Evolutionary conservation across 2,329 filamentous ascomycete genomes (phyloP).

Genomic region (Lachnellula willkommii): DNA sequence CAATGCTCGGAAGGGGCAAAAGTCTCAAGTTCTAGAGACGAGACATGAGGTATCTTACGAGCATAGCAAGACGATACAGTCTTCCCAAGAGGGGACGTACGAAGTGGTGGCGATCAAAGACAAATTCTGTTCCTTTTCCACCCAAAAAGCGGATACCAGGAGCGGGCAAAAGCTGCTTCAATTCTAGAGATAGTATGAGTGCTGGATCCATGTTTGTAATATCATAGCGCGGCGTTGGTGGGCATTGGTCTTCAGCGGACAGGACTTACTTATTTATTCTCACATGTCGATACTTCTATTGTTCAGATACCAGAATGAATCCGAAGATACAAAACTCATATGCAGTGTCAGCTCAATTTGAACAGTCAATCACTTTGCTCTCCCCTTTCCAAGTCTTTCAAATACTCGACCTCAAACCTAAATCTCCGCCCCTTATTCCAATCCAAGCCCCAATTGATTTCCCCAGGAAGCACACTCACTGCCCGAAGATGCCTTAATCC

Average conservation of each 20-base stretch:
- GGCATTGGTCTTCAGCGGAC: background rate
- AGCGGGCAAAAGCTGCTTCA: conserved; percentile 35
- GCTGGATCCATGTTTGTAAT: conserved; percentile 15
- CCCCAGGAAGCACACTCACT: conserved; percentile 17
- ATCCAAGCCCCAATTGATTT: conserved; percentile 27
- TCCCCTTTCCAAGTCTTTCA: conserved; percentile 23
- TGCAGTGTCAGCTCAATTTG: background rate
- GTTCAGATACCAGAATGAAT: background rate
- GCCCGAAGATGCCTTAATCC: conserved; percentile 20
- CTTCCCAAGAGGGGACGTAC: conserved; percentile 92
- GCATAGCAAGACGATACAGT: conserved; percentile 72
- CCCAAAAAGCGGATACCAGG: conserved; percentile 52
- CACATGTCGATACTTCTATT: background rate
- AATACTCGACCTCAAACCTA: conserved; percentile 23
- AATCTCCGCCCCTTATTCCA: conserved; percentile 26
- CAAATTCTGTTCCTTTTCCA: conserved; percentile 82
- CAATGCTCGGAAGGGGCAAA: conserved; percentile 73
- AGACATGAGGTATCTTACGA: conserved; percentile 81
- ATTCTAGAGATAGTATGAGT: conserved; percentile 15
- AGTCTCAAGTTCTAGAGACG: conserved; percentile 79
- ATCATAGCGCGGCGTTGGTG: conserved; percentile 33
- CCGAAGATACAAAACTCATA: background rate
- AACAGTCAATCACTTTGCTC: background rate
- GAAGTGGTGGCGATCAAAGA: conserved; percentile 97
- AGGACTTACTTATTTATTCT: background rate